phyloP scores from a whole-genome alignment of 257 asterid genomes.

The Verbena officinalis region DNA sequence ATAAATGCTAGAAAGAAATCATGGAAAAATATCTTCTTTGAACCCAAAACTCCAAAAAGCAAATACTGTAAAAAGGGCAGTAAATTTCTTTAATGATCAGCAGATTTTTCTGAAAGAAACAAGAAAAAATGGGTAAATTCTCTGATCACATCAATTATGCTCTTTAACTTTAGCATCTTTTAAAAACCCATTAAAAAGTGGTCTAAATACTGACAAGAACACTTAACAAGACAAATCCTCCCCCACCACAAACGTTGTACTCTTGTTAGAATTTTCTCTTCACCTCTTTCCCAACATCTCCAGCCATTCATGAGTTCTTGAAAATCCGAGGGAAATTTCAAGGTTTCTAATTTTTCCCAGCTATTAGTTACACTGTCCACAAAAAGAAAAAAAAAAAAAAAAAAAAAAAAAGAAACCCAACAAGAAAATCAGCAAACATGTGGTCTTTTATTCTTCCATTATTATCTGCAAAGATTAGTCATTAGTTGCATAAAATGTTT shows the following conservation, averaged over 20 bases:
- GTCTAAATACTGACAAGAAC: not conserved
- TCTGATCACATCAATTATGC: not conserved
- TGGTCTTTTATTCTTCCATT: slow-evolving; percentile 36
- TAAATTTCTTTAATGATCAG: no score
- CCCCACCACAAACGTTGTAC: slow-evolving; percentile 28
- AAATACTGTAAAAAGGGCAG: no score
- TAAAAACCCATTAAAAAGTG: slow-evolving; percentile 3
- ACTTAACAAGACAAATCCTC: slow-evolving; percentile 5
- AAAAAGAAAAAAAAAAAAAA: slow-evolving; percentile 4
- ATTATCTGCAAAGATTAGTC: slow-evolving; percentile 24
- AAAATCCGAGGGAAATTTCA: slow-evolving; percentile 30
- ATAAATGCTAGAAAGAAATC: not conserved
- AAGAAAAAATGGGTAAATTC: no score
- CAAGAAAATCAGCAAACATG: slow-evolving; percentile 31
- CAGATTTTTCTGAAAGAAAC: no score
- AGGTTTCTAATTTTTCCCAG: not conserved
- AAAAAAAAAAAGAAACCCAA: slow-evolving; percentile 18
- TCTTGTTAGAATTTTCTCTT: slow-evolving; percentile 7
- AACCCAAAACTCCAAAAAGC: no score
- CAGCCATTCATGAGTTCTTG: slow-evolving; percentile 36
- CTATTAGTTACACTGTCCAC: slow-evolving; percentile 29
- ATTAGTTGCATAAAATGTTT: slow-evolving; percentile 8
- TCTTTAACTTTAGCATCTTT: slow-evolving; percentile 11
- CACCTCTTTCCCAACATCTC: slow-evolving; percentile 21
- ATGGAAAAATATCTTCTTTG: not conserved